These are phyloP conservation scores for Cryptococcus sp. DNA, from an alignment of 1,284 basidiomycete genomes.

Conservation along the genomic window DNA sequence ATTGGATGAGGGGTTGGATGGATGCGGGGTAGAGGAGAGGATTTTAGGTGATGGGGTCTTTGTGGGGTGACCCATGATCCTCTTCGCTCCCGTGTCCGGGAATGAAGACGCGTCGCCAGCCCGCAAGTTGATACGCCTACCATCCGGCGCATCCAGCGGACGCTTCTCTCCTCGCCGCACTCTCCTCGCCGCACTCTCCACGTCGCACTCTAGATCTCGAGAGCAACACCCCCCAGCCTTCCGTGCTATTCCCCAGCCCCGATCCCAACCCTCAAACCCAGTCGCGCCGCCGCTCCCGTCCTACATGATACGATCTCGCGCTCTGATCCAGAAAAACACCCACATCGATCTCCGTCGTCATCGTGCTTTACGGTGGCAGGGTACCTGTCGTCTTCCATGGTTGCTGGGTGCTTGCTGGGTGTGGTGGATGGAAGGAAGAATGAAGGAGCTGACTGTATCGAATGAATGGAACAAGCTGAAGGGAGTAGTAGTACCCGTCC, in stretches of 20 bases:
- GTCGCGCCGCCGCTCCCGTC: neutral
- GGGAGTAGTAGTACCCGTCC: neutral
- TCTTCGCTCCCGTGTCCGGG: neutral
- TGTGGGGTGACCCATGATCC: neutral
- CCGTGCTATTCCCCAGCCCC: neutral
- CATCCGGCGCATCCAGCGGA: no score
- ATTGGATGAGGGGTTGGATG: neutral
- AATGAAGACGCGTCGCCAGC: no score
- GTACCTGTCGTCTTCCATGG: constrained; percentile 39
- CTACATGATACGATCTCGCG: constrained; percentile 5
- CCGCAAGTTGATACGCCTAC: no score
- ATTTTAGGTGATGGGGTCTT: neutral
- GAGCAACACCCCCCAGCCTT: neutral
- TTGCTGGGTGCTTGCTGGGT: neutral
- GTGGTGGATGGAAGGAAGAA: neutral
- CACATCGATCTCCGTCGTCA: constrained; percentile 31
- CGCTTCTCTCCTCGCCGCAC: neutral
- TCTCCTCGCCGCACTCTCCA: neutral
- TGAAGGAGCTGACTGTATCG: neutral
- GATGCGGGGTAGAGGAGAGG: neutral
- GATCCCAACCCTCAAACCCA: neutral
- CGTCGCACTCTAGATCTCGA: neutral
- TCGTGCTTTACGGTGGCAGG: constrained; percentile 26
- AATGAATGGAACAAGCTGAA: neutral
- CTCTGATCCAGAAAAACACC: constrained; percentile 15